Evolutionary conservation across 768 basidiomycete genomes (phyloP).

Genomic region (Tylopilus vinaceipallidus): DNA sequence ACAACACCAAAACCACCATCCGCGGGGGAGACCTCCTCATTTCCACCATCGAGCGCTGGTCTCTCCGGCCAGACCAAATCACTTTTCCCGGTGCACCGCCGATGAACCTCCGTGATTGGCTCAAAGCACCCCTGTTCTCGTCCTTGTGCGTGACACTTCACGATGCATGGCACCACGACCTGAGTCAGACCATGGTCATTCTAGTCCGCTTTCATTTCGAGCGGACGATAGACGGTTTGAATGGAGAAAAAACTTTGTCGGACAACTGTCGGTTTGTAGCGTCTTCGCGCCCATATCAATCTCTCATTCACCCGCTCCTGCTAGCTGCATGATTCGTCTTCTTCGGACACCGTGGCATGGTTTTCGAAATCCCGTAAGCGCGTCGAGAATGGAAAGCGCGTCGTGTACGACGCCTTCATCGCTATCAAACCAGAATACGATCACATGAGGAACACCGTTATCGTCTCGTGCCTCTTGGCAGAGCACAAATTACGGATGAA

Average conservation of each 20-base stretch:
- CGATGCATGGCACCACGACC: background rate
- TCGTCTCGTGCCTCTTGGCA: conserved; percentile 6
- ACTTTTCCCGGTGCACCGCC: background rate
- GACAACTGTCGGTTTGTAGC: conserved; percentile 3
- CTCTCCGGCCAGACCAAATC: conserved; percentile 1
- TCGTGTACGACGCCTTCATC: background rate
- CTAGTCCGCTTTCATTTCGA: background rate
- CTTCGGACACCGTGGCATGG: background rate
- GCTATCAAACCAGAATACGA: conserved; percentile 2
- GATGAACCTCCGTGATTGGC: background rate
- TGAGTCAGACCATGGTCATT: background rate
- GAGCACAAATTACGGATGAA: background rate
- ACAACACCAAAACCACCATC: background rate
- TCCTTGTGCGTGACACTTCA: background rate
- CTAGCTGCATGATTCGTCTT: background rate
- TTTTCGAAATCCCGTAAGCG: conserved; percentile 2
- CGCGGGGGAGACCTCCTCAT: background rate
- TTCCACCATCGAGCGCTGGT: background rate
- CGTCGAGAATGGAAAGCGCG: background rate
- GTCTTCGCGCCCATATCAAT: background rate
- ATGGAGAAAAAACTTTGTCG: conserved; percentile 1
- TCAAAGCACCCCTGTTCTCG: background rate
- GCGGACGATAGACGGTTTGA: background rate
- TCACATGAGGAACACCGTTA: background rate
- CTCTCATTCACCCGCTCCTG: background rate